Evolutionary conservation across 1,284 basidiomycete species (phyloP).

Genomic region (Sphaerobolus stellatus): DNA sequence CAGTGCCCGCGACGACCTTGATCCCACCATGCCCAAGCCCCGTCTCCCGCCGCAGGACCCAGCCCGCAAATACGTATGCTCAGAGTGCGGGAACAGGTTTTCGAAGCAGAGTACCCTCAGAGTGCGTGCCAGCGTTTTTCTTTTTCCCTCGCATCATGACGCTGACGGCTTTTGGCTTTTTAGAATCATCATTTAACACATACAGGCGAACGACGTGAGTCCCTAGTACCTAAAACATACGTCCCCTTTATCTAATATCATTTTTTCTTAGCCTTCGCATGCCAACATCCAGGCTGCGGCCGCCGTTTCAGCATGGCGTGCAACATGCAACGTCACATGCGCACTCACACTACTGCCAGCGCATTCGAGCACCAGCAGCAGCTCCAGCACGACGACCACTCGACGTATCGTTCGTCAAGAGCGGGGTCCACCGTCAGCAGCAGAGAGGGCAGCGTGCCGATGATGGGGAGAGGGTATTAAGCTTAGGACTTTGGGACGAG

Average conservation of each 20-base stretch:
- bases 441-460: too few species aligned
- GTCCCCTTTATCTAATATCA: neutral
- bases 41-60: constrained; percentile 11
- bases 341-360: constrained; percentile 13
- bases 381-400: too few species aligned
- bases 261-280: constrained; percentile 11
- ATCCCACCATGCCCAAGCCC: constrained; percentile 7
- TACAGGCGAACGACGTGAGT: constrained; percentile 15
- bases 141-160: neutral
- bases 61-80: constrained; percentile 9
- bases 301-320: constrained; percentile 18
- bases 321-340: constrained; percentile 18
- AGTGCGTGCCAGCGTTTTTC: neutral
- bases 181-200: constrained; percentile 14
- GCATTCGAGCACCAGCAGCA: too few species aligned
- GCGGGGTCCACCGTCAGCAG: too few species aligned
- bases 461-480: too few species aligned
- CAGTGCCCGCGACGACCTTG: constrained; percentile 7
- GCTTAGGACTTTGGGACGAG: too few species aligned
- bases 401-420: too few species aligned
- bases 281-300: constrained; percentile 15
- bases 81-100: constrained; percentile 12
- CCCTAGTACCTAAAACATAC: neutral
- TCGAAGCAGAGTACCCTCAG: constrained; percentile 14
- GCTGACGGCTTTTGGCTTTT: neutral